Conservation (phyloP, 805 yeast species). For the Jamesozyma jinghongensis region DNA sequence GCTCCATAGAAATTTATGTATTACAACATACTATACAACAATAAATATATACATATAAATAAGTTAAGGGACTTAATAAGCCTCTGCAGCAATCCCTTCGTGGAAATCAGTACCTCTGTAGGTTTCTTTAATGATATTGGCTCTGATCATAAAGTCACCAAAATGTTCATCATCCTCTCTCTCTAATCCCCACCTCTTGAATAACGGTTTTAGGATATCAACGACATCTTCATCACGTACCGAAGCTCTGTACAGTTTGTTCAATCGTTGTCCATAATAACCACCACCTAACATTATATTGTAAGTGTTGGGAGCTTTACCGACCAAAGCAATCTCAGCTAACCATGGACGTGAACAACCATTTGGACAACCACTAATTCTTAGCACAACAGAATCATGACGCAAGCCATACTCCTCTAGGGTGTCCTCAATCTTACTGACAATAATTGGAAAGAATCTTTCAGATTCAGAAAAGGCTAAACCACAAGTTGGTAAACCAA, state of each 20-base stretch:
- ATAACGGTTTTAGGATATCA: conserved; percentile 67
- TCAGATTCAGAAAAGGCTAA: conserved; percentile 98
- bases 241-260: conserved; percentile 80
- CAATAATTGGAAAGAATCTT: conserved; percentile 71
- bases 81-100: conserved; percentile 81
- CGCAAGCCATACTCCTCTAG: conserved; percentile 88
- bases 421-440: conserved; percentile 73
- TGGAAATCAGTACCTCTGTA: conserved; percentile 88
- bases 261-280: conserved; percentile 83
- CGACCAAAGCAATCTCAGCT: conserved; percentile 91
- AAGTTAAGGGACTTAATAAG: conserved; percentile 22
- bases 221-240: conserved; percentile 85
- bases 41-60: conserved; percentile 1
- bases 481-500: conserved; percentile 97
- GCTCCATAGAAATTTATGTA: too few species aligned
- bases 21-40: too few species aligned
- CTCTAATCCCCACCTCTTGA: conserved; percentile 90
- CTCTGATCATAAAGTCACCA: conserved; percentile 85
- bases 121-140: conserved; percentile 78
- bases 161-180: conserved; percentile 87
- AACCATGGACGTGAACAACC: conserved; percentile 99
- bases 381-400: conserved; percentile 88
- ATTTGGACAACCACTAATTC: conserved; percentile 98
- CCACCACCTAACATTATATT: conserved; percentile 95
- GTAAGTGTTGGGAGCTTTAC: conserved; percentile 89